Conservation (phyloP, 139 green algal genomes). For the Dunaliella primolecta region DNA sequence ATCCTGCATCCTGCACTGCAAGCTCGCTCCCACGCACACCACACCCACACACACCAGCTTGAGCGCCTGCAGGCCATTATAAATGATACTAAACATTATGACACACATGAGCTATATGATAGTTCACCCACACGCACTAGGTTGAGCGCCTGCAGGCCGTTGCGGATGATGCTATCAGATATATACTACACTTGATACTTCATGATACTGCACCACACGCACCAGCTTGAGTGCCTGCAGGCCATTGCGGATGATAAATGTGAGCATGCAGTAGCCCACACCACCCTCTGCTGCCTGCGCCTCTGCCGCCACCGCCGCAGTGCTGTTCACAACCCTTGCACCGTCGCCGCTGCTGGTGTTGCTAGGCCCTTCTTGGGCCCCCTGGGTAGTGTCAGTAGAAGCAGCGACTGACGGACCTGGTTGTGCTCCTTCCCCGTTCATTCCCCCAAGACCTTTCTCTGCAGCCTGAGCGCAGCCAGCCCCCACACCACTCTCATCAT, state of each 20-base stretch:
- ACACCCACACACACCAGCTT: too few species aligned
- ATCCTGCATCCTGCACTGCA: too few species aligned
- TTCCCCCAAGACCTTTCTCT: background rate
- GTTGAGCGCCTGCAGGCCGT: conserved; percentile 37
- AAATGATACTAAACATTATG: too few species aligned
- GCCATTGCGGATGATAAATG: conserved; percentile 54
- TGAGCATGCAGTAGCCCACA: conserved; percentile 61
- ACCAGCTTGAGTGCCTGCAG: conserved; percentile 29
- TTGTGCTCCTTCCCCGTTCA: background rate
- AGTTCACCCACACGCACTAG: too few species aligned
- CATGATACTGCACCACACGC: too few species aligned
- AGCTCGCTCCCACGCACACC: too few species aligned
- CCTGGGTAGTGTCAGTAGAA: background rate
- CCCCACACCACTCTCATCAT: too few species aligned
- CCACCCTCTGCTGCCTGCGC: background rate
- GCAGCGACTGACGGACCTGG: too few species aligned
- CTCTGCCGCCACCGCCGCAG: background rate
- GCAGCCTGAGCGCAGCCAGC: background rate
- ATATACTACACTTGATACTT: too few species aligned
- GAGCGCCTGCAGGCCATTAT: too few species aligned
- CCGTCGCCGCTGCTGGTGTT: background rate
- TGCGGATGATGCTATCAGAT: conserved; percentile 54
- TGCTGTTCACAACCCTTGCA: background rate
- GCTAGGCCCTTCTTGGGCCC: background rate
- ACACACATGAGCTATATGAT: too few species aligned